Conservation (phyloP, 768 basidiomycete genomes). For the Psilocybe cubensis region DNA sequence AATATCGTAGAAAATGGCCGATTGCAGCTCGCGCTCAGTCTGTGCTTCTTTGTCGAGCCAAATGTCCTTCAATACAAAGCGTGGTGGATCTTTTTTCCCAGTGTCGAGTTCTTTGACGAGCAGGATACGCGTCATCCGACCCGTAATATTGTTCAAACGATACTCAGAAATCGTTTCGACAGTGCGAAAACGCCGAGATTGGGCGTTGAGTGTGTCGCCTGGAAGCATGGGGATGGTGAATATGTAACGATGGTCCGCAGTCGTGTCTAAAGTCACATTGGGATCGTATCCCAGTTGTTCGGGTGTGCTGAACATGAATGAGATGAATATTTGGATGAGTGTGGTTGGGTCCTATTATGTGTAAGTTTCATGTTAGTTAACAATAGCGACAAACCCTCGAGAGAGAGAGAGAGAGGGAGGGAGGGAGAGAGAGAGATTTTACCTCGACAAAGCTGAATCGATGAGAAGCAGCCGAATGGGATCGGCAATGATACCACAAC, state of each 20-base stretch:
- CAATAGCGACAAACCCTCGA: background rate
- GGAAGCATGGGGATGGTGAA: no score
- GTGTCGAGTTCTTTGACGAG: background rate
- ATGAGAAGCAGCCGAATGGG: background rate
- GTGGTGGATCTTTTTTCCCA: background rate
- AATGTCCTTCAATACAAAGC: background rate
- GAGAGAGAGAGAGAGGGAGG: no score
- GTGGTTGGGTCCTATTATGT: background rate
- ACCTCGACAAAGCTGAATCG: background rate
- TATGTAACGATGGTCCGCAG: background rate
- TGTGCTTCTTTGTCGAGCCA: background rate
- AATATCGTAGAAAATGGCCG: background rate
- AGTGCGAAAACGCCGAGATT: background rate
- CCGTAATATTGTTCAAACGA: background rate
- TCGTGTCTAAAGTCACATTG: background rate
- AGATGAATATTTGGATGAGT: background rate
- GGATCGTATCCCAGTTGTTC: slow-evolving; percentile 1
- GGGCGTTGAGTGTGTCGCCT: background rate
- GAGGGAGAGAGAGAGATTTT: no score
- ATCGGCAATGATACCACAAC: background rate
- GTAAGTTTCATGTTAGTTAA: background rate
- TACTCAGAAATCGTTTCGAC: background rate
- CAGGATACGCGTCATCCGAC: background rate
- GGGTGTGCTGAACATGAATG: background rate
- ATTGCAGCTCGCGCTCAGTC: background rate